Evolutionary conservation across 805 yeast species (phyloP).

Genomic region (Ogataea neopini): DNA sequence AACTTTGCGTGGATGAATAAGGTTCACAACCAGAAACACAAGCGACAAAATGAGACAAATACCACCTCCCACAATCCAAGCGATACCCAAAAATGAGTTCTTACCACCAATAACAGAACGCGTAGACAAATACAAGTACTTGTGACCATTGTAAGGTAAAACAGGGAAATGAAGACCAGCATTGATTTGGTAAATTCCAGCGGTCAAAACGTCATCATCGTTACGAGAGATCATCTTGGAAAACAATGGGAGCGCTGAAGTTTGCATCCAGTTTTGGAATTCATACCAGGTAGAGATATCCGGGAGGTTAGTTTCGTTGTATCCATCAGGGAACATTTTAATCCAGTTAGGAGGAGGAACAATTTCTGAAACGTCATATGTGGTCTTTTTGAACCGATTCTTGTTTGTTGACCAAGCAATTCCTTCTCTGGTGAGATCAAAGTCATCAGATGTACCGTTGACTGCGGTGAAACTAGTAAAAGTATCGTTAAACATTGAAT

Average conservation of each 20-base stretch:
- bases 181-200: conserved; percentile 63
- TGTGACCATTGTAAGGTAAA: conserved; percentile 62
- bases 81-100: conserved; percentile 68
- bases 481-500: conserved; percentile 78
- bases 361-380: conserved; percentile 57
- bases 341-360: conserved; percentile 87
- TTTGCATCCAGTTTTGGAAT: conserved; percentile 85
- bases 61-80: conserved; percentile 77
- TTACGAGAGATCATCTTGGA: conserved; percentile 67
- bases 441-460: conserved; percentile 44
- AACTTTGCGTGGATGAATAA: conserved; percentile 65
- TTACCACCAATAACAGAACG: conserved; percentile 77
- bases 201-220: conserved; percentile 50
- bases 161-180: conserved; percentile 84
- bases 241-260: conserved; percentile 71
- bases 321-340: conserved; percentile 70
- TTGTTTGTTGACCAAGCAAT: conserved; percentile 76
- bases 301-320: conserved; percentile 67
- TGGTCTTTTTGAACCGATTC: conserved; percentile 61
- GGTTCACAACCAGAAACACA: conserved; percentile 51
- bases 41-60: conserved; percentile 61
- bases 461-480: conserved; percentile 50
- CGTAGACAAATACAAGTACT: conserved; percentile 66
- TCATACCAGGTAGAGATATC: conserved; percentile 67
- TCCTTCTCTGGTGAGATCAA: conserved; percentile 48